Evolutionary conservation across 1,284 basidiomycete genomes (phyloP).

Genomic region (Porogramme epimiltina): DNA sequence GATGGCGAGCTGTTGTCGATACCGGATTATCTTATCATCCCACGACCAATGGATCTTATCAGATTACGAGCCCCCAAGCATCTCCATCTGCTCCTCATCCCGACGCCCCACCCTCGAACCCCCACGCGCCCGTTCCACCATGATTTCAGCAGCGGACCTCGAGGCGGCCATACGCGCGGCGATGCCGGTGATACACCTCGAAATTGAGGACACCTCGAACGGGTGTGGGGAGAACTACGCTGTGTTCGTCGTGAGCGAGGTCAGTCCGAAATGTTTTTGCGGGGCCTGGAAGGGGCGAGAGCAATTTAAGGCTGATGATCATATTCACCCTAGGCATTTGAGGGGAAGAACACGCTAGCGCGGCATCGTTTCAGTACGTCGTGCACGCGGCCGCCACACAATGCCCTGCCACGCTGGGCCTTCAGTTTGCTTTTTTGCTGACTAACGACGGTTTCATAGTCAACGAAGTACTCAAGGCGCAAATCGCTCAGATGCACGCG

Average conservation of each 20-base stretch:
- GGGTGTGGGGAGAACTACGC: conserved; percentile 80
- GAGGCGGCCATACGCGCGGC: conserved; percentile 61
- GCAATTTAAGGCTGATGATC: not conserved
- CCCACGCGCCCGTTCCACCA: conserved; percentile 30
- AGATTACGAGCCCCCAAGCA: conserved; percentile 22
- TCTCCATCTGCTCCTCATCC: not conserved
- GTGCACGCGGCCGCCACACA: not conserved
- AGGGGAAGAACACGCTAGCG: conserved; percentile 74
- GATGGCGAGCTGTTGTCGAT: not conserved
- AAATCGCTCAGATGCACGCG: conserved; percentile 80
- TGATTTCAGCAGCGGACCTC: conserved; percentile 60
- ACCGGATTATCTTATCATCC: conserved; percentile 3
- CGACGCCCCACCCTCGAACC: not conserved
- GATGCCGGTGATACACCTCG: conserved; percentile 62
- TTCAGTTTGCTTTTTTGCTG: too few relatives aligned
- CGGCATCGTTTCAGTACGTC: conserved; percentile 65
- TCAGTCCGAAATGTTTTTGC: conserved; percentile 30
- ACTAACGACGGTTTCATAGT: conserved; percentile 43
- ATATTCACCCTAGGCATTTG: conserved; percentile 68
- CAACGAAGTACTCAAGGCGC: conserved; percentile 69
- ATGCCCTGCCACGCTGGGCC: too few relatives aligned
- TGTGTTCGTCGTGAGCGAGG: conserved; percentile 75
- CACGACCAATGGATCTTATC: conserved; percentile 28
- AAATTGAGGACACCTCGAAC: conserved; percentile 74
- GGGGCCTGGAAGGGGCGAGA: not conserved